These are phyloP conservation scores for Teratosphaeria epicoccoides DNA, from an alignment of 2,329 filamentous ascomycete species.

Conservation along the genomic window DNA sequence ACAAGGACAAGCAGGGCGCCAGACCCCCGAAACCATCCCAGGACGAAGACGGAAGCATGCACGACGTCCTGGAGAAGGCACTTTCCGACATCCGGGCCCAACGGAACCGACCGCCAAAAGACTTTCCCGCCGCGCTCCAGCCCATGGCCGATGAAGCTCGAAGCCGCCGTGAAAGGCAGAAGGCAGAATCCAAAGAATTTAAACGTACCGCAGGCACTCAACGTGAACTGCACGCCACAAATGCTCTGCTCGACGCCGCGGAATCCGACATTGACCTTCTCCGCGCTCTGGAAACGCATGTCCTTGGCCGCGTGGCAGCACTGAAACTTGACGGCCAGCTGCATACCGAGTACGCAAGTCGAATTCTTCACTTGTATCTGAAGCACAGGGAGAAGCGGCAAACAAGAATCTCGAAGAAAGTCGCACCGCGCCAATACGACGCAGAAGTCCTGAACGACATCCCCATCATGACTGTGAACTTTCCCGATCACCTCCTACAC, in stretches of 20 bases:
- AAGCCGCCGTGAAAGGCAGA: not conserved
- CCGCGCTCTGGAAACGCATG: constrained; percentile 54
- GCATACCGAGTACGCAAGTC: not conserved
- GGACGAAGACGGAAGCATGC: not conserved
- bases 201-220: not conserved
- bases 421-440: not conserved
- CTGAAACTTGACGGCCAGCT: constrained; percentile 1
- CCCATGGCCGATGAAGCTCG: constrained; percentile 8
- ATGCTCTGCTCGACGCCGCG: constrained; percentile 41
- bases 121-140: constrained; percentile 7
- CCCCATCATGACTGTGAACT: constrained; percentile 6
- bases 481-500: constrained; percentile 13
- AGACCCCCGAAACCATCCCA: not conserved
- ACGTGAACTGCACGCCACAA: not conserved
- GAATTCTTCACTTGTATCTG: not conserved
- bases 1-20: not conserved
- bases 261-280: constrained; percentile 55
- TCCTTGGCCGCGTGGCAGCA: constrained; percentile 40
- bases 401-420: not conserved
- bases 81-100: not conserved
- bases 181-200: not conserved
- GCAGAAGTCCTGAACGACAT: constrained; percentile 3
- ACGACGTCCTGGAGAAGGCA: constrained; percentile 3
- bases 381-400: not conserved
- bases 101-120: not conserved